A percentile compares a stretch with the other conserved stretches of the same genome.
Conservation (phyloP, 1,139 yeast species). For the Yamadazyma aaseri region DNA sequence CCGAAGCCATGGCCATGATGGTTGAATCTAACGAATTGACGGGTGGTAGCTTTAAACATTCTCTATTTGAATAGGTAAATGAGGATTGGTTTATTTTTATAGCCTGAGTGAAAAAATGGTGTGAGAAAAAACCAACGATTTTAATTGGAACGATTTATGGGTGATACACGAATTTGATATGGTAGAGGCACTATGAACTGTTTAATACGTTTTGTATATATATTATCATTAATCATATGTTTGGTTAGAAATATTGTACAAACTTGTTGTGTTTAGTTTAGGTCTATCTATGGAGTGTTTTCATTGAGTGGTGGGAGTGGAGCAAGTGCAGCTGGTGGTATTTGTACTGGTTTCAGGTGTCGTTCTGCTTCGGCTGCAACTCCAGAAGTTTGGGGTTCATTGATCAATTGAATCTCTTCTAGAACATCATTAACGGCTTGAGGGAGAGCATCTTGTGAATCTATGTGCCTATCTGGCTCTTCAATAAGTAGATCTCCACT, state of each 20-base stretch:
- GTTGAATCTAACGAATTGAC: conserved; percentile 44
- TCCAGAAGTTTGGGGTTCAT: no score
- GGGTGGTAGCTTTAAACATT: conserved; percentile 39
- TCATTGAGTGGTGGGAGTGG: no score
- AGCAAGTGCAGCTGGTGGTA: no score
- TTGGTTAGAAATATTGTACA: no score
- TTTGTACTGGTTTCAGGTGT: no score
- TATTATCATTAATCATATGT: no score
- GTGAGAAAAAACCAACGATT: conserved; percentile 12
- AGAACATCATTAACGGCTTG: conserved; percentile 1
- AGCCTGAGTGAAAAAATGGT: conserved; percentile 12
- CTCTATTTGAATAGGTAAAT: not conserved
- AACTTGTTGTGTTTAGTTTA: no score
- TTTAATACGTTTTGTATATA: no score
- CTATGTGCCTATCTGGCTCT: not conserved
- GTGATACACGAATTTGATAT: not conserved
- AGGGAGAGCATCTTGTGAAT: conserved; percentile 1
- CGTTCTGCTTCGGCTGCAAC: no score
- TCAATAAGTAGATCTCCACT: not conserved
- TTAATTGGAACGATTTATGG: conserved; percentile 9
- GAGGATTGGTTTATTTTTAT: not conserved
- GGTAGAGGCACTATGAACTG: no score
- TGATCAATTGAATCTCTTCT: conserved; percentile 1
- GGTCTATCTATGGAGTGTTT: no score
- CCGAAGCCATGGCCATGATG: conserved; percentile 38